A percentile compares a stretch with the other conserved stretches of the same genome.
These are phyloP conservation scores for Aspergillus flavus DNA, from an alignment of 2,329 filamentous ascomycete genomes.

Conservation along the genomic window DNA sequence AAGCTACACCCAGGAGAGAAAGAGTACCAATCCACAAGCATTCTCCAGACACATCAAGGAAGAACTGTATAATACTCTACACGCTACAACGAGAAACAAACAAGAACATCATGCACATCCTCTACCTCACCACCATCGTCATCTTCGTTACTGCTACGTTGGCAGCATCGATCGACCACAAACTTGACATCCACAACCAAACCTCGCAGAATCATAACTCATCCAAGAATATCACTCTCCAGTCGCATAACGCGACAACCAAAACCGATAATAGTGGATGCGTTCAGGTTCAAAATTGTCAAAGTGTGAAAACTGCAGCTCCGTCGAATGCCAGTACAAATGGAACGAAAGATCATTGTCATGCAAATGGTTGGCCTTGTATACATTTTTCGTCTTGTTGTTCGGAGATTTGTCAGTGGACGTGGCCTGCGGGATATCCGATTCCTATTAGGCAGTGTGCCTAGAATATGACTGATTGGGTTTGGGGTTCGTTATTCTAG, in stretches of 20 bases:
- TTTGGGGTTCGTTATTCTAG: not conserved
- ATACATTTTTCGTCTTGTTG: not conserved
- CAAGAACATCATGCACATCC: not conserved
- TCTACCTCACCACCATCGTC: not conserved
- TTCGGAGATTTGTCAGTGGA: not conserved
- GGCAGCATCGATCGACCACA: not conserved
- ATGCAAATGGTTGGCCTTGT: slow-evolving; percentile 1
- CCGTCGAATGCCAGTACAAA: not conserved
- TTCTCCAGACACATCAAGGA: not conserved
- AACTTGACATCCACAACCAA: not conserved
- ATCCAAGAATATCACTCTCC: not conserved
- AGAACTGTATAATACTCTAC: not conserved
- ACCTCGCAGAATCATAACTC: not conserved
- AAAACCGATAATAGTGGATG: not conserved
- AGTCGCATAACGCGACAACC: not conserved
- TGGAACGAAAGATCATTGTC: not conserved
- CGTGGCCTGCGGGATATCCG: slow-evolving; percentile 1
- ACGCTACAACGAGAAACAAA: not conserved
- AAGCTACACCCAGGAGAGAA: not conserved
- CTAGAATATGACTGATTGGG: not conserved
- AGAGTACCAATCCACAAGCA: not conserved
- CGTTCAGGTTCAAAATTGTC: not conserved
- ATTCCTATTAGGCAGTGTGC: slow-evolving; percentile 2
- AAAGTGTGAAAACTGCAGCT: not conserved
- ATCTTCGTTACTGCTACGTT: not conserved